Evolutionary conservation across 345 rosid species (phyloP).

Genomic region (Hibiscus trionum): DNA sequence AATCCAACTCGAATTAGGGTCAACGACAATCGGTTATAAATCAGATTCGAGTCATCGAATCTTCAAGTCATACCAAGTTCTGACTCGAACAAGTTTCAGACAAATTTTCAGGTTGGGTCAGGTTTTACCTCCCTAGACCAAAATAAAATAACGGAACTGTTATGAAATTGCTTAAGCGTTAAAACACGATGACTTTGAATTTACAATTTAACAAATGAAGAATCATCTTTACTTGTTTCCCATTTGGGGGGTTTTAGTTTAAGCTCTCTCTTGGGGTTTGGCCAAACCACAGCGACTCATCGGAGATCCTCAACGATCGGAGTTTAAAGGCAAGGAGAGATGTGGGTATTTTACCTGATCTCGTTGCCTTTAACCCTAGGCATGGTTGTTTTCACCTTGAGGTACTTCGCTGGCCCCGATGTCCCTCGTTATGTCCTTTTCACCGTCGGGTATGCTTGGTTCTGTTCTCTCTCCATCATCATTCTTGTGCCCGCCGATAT

Average conservation of each 20-base stretch:
- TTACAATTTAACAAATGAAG: neutral
- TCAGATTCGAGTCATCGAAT: too few species aligned
- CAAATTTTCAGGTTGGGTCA: too few species aligned
- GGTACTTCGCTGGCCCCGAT: slow-evolving; percentile 89
- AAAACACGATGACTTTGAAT: neutral
- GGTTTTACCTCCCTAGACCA: too few species aligned
- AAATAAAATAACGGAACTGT: neutral
- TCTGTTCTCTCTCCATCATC: slow-evolving; percentile 90
- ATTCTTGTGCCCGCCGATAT: slow-evolving; percentile 59
- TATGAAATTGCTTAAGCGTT: neutral
- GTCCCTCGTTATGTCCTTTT: slow-evolving; percentile 84
- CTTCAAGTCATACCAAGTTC: too few species aligned
- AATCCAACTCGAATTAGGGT: too few species aligned
- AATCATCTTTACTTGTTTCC: neutral
- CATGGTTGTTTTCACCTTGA: slow-evolving; percentile 67
- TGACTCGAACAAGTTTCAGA: too few species aligned
- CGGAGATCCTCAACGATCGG: neutral
- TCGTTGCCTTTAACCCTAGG: slow-evolving; percentile 92
- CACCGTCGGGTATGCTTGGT: slow-evolving; percentile 97
- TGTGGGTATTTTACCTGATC: slow-evolving; percentile 98
- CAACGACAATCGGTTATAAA: too few species aligned
- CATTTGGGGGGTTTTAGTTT: neutral
- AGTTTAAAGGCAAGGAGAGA: slow-evolving; percentile 22
- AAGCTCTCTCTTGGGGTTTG: neutral
- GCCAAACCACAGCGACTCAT: neutral